phyloP scores from a whole-genome alignment of 2,329 filamentous ascomycete species.

The Ophiocordyceps robertsii region DNA sequence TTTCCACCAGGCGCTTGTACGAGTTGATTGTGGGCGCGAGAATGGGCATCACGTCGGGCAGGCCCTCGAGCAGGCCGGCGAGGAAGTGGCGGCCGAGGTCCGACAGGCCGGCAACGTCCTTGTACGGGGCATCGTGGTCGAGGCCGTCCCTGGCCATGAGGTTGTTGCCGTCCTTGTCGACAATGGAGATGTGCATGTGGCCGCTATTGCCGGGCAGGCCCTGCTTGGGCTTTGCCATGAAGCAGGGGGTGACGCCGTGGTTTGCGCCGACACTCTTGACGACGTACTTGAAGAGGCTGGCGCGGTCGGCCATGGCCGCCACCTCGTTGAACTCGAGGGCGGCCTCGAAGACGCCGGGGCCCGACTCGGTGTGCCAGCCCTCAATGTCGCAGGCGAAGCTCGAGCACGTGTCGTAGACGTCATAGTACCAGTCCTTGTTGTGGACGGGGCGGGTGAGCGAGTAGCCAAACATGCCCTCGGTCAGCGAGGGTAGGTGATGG shows the following conservation, averaged over 20 bases:
- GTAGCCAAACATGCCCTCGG: slow-evolving; percentile 94
- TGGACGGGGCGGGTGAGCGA: slow-evolving; percentile 75
- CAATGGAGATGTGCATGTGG: slow-evolving; percentile 87
- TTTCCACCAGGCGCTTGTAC: slow-evolving; percentile 95
- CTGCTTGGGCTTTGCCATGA: slow-evolving; percentile 94
- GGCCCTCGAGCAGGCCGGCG: slow-evolving; percentile 73
- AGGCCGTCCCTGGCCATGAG: slow-evolving; percentile 68
- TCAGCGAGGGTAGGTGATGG: slow-evolving; percentile 61
- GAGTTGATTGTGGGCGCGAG: slow-evolving; percentile 92
- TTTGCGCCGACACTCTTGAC: slow-evolving; percentile 81
- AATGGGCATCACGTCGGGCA: slow-evolving; percentile 92
- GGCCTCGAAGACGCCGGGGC: slow-evolving; percentile 89
- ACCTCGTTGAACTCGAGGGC: slow-evolving; percentile 86
- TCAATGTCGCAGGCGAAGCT: slow-evolving; percentile 73
- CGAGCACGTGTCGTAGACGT: slow-evolving; percentile 67
- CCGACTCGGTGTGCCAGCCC: slow-evolving; percentile 91
- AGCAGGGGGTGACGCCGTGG: slow-evolving; percentile 87
- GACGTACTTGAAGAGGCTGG: slow-evolving; percentile 85
- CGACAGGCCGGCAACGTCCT: slow-evolving; percentile 67
- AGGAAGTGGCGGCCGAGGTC: slow-evolving; percentile 88
- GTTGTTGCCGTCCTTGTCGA: slow-evolving; percentile 70
- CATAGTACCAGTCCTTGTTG: slow-evolving; percentile 88
- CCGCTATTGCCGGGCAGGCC: slow-evolving; percentile 89
- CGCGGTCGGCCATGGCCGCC: slow-evolving; percentile 79
- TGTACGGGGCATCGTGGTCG: slow-evolving; percentile 58